Evolutionary conservation across 2,329 filamentous ascomycete species (phyloP).

Genomic region (Coniochaeta hoffmannii): DNA sequence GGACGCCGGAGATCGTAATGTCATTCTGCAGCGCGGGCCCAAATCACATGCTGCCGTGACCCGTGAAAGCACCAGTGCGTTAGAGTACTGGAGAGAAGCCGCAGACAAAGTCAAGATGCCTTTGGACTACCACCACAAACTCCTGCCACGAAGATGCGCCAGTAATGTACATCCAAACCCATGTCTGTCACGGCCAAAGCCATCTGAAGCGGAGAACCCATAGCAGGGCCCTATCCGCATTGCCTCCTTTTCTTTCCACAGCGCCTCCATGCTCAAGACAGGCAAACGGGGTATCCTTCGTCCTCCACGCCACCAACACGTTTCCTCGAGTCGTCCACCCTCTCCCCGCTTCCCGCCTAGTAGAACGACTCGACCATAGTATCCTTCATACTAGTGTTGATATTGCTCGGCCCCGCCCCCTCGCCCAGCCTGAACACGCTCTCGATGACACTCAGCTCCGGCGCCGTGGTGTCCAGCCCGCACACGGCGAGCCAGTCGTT

Average conservation of each 20-base stretch:
- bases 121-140: constrained; percentile 1
- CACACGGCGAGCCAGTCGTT: constrained; percentile 98
- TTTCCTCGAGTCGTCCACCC: neutral
- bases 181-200: neutral
- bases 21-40: too few species aligned
- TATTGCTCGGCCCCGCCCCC: constrained; percentile 68
- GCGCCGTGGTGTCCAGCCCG: constrained; percentile 91
- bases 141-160: neutral
- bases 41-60: too few species aligned
- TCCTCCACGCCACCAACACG: neutral
- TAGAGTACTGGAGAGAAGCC: neutral
- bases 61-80: too few species aligned
- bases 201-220: neutral
- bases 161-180: neutral
- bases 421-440: constrained; percentile 92
- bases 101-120: neutral
- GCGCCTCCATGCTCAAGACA: neutral
- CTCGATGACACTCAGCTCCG: constrained; percentile 93
- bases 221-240: neutral
- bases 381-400: constrained; percentile 85
- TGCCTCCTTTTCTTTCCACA: neutral
- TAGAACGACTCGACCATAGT: constrained; percentile 99
- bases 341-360: constrained; percentile 33
- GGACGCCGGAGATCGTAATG: too few species aligned
- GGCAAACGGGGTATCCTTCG: neutral